A percentile compares a stretch with the other conserved stretches of the same genome.
These are phyloP conservation scores for Hemerocallis citrina DNA, from an alignment of 106 monocot genomes.

Conservation along the genomic window DNA sequence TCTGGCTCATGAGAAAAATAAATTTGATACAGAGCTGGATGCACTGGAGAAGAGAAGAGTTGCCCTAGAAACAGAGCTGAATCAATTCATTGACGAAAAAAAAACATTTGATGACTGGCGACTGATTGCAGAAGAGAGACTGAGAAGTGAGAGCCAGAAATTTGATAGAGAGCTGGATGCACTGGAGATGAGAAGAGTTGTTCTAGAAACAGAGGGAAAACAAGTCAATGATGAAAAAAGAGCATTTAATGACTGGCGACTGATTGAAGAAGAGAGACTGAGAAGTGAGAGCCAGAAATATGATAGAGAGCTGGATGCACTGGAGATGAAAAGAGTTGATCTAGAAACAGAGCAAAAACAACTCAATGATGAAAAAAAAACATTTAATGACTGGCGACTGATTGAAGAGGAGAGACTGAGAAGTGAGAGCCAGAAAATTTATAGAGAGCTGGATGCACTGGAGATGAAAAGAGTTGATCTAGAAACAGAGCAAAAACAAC, in stretches of 20 bases:
- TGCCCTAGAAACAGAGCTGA: conserved; percentile 15
- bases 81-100: conserved; percentile 22
- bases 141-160: conserved; percentile 25
- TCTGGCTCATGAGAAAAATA: conserved; percentile 30
- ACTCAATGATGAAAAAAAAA: no score
- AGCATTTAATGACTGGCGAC: conserved; percentile 32
- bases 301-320: no score
- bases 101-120: conserved; percentile 32
- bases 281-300: no score
- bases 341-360: no score
- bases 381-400: no score
- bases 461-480: no score
- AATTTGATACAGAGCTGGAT: conserved; percentile 47
- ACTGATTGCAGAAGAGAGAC: conserved; percentile 21
- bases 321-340: no score
- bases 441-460: no score
- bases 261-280: conserved; percentile 27
- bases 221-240: conserved; percentile 21
- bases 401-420: no score
- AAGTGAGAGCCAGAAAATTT: no score
- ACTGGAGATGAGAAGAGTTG: conserved; percentile 25
- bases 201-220: conserved; percentile 16
- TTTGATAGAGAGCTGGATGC: conserved; percentile 27
- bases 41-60: conserved; percentile 35
- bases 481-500: no score